Percentiles rank a stretch among this genome's conserved stretches.
Evolutionary conservation across 192 early-diverging fungal species (phyloP).

Genomic region (Cetraspora pellucida): DNA sequence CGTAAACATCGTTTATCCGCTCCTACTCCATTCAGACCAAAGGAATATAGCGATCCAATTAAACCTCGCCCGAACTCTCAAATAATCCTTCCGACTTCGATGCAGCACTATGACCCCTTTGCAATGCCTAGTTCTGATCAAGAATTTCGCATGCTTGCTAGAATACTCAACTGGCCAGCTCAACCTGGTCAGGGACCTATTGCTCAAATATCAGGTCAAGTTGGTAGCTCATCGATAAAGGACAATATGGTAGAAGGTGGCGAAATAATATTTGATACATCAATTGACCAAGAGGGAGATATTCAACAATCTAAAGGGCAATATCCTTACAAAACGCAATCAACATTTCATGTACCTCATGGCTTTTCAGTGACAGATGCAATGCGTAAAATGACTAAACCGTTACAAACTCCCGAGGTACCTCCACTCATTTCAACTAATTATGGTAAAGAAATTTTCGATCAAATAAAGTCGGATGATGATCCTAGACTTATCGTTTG

Average conservation of each 20-base stretch:
- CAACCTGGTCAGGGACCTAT: background rate
- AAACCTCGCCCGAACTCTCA: constrained; percentile 1
- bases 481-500: background rate
- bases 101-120: background rate
- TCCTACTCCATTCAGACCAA: too few relatives aligned
- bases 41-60: background rate
- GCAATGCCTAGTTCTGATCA: background rate
- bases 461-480: constrained; percentile 14
- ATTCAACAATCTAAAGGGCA: background rate
- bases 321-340: background rate
- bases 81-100: background rate
- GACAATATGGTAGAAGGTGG: constrained; percentile 18
- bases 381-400: constrained; percentile 8
- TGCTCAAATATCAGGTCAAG: background rate
- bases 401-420: background rate
- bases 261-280: constrained; percentile 20
- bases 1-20: too few relatives aligned
- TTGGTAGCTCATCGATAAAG: background rate
- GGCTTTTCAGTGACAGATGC: background rate
- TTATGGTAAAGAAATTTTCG: constrained; percentile 14
- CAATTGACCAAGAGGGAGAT: background rate
- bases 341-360: background rate
- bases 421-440: background rate
- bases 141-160: background rate
- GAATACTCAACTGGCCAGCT: constrained; percentile 9